These are phyloP conservation scores for Colletotrichum tropicale DNA, from an alignment of 2,329 filamentous ascomycete genomes.

Conservation along the genomic window DNA sequence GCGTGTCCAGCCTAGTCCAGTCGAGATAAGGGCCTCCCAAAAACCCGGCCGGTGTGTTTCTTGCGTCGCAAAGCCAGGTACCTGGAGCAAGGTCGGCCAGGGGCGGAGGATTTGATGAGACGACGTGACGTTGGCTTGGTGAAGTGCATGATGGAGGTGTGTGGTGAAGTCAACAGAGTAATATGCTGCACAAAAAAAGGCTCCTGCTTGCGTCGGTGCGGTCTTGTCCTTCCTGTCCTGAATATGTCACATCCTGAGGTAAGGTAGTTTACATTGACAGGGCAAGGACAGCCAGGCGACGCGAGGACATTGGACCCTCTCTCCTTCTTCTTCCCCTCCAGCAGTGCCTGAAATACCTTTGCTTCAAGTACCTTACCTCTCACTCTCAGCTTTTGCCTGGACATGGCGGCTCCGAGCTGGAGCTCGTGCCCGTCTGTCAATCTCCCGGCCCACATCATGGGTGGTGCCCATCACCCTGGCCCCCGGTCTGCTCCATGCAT, in stretches of 20 bases:
- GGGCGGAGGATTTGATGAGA: neutral
- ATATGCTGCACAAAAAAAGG: no score
- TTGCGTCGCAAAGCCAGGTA: slow-evolving; percentile 1
- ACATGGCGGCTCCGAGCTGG: neutral
- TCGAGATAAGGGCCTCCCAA: neutral
- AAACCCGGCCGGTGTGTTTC: slow-evolving; percentile 7
- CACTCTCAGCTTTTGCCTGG: neutral
- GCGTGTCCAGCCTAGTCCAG: neutral
- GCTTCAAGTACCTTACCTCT: neutral
- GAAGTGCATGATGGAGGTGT: neutral
- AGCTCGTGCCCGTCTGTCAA: slow-evolving; percentile 3
- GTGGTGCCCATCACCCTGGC: neutral
- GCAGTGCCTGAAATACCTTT: neutral
- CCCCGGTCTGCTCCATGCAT: neutral
- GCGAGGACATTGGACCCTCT: neutral
- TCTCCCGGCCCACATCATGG: slow-evolving; percentile 10
- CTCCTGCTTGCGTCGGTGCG: neutral
- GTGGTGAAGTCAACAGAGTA: neutral
- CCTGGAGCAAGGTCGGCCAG: slow-evolving; percentile 2
- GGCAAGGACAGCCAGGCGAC: neutral
- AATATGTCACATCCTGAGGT: neutral
- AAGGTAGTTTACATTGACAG: neutral
- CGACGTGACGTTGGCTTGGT: neutral
- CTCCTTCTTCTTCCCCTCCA: neutral
- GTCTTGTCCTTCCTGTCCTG: neutral